Evolutionary conservation across 305 asterid species (phyloP).

Genomic region (Fraxinus ornus): DNA sequence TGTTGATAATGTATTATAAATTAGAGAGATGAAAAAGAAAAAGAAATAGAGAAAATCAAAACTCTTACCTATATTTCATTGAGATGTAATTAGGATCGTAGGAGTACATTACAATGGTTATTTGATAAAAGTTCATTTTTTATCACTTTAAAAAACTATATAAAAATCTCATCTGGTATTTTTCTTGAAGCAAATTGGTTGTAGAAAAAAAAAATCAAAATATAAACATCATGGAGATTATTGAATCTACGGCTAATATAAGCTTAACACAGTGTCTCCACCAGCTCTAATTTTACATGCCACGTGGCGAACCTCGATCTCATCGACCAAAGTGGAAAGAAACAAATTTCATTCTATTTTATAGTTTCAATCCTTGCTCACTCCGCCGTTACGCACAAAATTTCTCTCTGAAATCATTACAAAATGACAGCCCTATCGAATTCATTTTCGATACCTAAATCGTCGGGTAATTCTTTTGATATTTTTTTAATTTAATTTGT

Average conservation of each 20-base stretch:
- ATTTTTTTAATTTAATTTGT: constrained; percentile 9
- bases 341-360: not conserved
- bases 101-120: not conserved
- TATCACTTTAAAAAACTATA: too few species aligned
- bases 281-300: not conserved
- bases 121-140: too few species aligned
- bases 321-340: not conserved
- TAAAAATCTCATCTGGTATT: not conserved
- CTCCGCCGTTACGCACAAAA: not conserved
- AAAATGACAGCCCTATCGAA: not conserved
- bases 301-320: not conserved
- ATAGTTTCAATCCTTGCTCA: not conserved
- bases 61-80: too few species aligned
- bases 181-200: not conserved
- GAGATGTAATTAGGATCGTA: not conserved
- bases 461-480: not conserved
- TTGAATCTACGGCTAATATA: not conserved
- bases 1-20: too few species aligned
- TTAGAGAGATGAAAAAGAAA: not conserved
- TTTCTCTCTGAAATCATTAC: not conserved
- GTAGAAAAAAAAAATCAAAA: too few species aligned
- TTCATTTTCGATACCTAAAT: not conserved
- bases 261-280: not conserved
- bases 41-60: too few species aligned
- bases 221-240: not conserved